Evolutionary conservation across 192 early-diverging fungal genomes (phyloP).

Genomic region (Funneliformis mosseae): DNA sequence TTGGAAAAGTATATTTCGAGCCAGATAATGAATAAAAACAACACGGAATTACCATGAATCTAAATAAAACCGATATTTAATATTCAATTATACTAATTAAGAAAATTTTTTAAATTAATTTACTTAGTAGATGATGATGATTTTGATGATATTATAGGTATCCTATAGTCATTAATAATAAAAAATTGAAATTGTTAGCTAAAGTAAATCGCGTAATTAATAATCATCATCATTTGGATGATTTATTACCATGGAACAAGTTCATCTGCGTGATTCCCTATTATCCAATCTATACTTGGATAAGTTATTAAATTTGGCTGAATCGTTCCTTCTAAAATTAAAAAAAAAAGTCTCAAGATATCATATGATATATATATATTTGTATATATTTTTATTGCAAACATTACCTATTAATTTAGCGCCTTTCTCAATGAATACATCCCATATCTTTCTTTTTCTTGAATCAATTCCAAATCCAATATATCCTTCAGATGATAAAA

Average conservation of each 20-base stretch:
- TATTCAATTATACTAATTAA: neutral
- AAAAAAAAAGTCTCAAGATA: neutral
- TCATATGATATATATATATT: neutral
- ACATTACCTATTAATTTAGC: conserved; percentile 52
- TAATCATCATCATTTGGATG: too few species aligned
- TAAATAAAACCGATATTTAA: conserved; percentile 33
- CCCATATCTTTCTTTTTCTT: conserved; percentile 75
- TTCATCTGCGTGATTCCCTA: conserved; percentile 91
- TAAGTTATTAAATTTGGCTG: conserved; percentile 51
- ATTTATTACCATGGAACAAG: conserved; percentile 73
- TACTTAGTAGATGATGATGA: conserved; percentile 50
- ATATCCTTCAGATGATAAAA: conserved; percentile 73
- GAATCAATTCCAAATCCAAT: conserved; percentile 76
- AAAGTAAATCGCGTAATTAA: too few species aligned
- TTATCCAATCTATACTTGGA: conserved; percentile 70
- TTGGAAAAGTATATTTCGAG: conserved; percentile 51
- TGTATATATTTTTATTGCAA: neutral
- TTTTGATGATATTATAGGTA: conserved; percentile 72
- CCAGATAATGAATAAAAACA: conserved; percentile 80
- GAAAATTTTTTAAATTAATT: conserved; percentile 10
- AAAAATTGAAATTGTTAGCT: neutral
- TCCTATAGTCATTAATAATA: conserved; percentile 41
- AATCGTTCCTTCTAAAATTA: conserved; percentile 59
- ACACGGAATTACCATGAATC: conserved; percentile 81
- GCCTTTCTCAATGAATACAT: conserved; percentile 46